phyloP scores from a whole-genome alignment of 768 basidiomycete genomes.

The Psilocybe subaeruginosa region DNA sequence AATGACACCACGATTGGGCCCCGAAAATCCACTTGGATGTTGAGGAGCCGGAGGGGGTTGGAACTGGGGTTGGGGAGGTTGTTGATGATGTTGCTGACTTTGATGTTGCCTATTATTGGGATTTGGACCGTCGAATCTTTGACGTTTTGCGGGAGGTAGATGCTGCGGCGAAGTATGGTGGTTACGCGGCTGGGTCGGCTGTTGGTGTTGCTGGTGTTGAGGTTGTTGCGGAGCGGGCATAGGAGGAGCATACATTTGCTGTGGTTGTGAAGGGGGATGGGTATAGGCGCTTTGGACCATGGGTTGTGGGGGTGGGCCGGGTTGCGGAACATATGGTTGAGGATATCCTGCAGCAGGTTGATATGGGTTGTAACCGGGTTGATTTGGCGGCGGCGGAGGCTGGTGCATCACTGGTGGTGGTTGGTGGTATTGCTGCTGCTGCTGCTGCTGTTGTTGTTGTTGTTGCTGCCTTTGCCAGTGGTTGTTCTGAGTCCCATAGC shows the following conservation, averaged over 20 bases:
- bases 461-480: conserved; percentile 72
- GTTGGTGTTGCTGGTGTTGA: conserved; percentile 44
- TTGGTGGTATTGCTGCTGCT: conserved; percentile 53
- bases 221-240: conserved; percentile 48
- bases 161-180: conserved; percentile 77
- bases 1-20: conserved; percentile 39
- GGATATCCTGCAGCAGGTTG: conserved; percentile 75
- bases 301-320: conserved; percentile 46
- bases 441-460: conserved; percentile 33
- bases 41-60: conserved; percentile 57
- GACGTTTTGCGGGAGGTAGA: conserved; percentile 90
- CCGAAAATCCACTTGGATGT: conserved; percentile 38
- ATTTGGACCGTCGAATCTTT: conserved; percentile 82
- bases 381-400: conserved; percentile 55
- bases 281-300: conserved; percentile 53
- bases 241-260: conserved; percentile 48
- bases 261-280: conserved; percentile 50
- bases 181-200: conserved; percentile 53
- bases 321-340: conserved; percentile 47
- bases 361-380: conserved; percentile 75
- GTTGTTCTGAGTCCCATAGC: conserved; percentile 73
- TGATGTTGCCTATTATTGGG: conserved; percentile 53
- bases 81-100: conserved; percentile 49
- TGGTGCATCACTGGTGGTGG: conserved; percentile 57
- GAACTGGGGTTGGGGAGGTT: conserved; percentile 70